Base-by-base conservation (phyloP, 768 basidiomycete genomes). In the Ramaria rubella region DNA sequence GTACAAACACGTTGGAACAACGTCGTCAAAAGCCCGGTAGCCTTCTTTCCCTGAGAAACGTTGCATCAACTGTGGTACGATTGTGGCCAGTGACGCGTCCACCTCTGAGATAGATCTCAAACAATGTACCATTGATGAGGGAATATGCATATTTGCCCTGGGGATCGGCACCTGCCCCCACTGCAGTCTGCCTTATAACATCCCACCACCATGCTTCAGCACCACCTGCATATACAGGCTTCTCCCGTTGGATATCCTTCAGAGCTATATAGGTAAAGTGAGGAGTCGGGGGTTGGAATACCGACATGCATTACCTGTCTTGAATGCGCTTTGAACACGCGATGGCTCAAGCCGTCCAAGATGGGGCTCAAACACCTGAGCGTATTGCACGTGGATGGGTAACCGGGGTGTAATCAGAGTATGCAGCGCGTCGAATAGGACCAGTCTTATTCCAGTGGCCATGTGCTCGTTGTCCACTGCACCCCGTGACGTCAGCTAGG, bases 371-470 rank as follows among this genome's bases (percentile, higher is more conserved):
- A 92, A 88, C 2, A 76, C 77, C 59, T 81, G 77, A 0, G 84
- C 76, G 65, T 87, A 83, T 61, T 81, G 87, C 27, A 80, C 74
- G 58, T 86, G 75, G 45, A 92, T 77, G 3, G 90, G 86, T 31
- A 69, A 69, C 5, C 86, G 80, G 19, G 87, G 88, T 2, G 77
- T 76, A 15, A 92, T 73, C 5, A 90, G 73, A n/a, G 90, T 92
- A 63, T 85, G 81, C 24, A 90, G 71, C 1, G 81, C 82, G 63
- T 92, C 90, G 61, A 92, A 90, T n/a, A 85, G 82, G 45, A 90
- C 83, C 6, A 89, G n/a, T n/a, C n/a, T n/a, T n/a, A n/a, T n/a
- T n/a, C n/a, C n/a, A n/a, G n/a, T n/a, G n/a, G n/a, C n/a, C n/a
- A n/a, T n/a, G n/a, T n/a, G n/a, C n/a, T n/a, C n/a, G n/a, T n/a